A percentile compares a stretch with the other conserved stretches of the same genome.
These are phyloP conservation scores for Macaranga tanarius DNA, from an alignment of 441 rosid species.

Conservation along the genomic window DNA sequence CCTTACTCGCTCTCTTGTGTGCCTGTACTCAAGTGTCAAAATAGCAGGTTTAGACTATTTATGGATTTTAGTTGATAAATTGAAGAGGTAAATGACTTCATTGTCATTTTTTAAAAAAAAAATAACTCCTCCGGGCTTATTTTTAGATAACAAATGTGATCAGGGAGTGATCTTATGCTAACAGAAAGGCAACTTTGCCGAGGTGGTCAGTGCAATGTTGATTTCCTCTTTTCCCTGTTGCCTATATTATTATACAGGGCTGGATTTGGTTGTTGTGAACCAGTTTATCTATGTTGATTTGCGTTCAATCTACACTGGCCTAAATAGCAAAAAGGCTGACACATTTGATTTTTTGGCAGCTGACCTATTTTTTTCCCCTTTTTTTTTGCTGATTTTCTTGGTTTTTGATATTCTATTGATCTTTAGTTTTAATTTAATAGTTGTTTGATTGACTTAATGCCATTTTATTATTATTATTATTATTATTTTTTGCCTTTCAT, in stretches of 20 bases:
- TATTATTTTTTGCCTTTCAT: neutral
- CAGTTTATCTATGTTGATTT: neutral
- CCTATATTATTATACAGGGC: constrained; percentile 20
- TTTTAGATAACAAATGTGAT: neutral
- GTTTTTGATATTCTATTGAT: no score
- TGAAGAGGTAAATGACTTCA: neutral
- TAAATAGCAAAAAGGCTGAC: neutral
- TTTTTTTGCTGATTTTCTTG: neutral
- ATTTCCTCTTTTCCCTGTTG: constrained; percentile 31
- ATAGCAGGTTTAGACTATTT: neutral
- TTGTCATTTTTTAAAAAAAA: neutral
- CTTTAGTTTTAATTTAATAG: no score
- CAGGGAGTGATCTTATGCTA: neutral
- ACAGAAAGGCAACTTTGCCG: constrained; percentile 30
- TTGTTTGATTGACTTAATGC: no score
- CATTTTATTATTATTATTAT: no score
- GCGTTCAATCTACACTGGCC: constrained; percentile 1
- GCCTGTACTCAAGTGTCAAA: neutral
- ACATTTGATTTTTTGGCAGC: neutral
- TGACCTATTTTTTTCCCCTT: neutral
- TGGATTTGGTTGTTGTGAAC: constrained; percentile 1
- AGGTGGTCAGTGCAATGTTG: constrained; percentile 21
- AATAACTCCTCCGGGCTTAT: neutral
- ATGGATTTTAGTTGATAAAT: neutral
- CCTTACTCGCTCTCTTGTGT: neutral